A percentile compares a stretch with the other conserved stretches of the same genome.
These are phyloP conservation scores for Vigna mungo DNA, from an alignment of 306 rosid genomes.

Conservation along the genomic window DNA sequence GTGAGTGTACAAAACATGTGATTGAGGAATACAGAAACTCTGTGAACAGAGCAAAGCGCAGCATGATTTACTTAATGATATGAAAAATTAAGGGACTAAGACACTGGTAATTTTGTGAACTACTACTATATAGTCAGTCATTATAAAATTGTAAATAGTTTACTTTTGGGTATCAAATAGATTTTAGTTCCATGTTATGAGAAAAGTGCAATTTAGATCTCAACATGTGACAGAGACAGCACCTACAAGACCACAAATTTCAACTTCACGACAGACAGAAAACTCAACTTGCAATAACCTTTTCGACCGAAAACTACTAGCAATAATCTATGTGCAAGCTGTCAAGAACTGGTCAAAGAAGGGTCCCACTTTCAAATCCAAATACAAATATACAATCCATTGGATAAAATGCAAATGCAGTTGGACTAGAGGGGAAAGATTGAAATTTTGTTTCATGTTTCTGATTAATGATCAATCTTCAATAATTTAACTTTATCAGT, in stretches of 20 bases:
- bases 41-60: not conserved
- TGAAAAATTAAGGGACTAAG: not conserved
- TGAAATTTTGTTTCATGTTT: conserved; percentile 3
- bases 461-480: not conserved
- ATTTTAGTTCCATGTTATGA: not conserved
- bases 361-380: conserved; percentile 39
- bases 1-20: not conserved
- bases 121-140: not conserved
- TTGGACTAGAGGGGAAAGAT: conserved; percentile 1
- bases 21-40: not conserved
- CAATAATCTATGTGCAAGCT: conserved; percentile 4
- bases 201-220: not conserved
- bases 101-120: not conserved
- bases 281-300: conserved; percentile 28
- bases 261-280: not conserved
- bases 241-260: conserved; percentile 12
- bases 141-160: not conserved
- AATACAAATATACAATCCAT: conserved; percentile 30
- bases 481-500: too few relatives aligned
- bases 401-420: conserved; percentile 26
- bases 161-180: not conserved
- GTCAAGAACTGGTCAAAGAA: conserved; percentile 35
- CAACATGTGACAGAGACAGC: conserved; percentile 18
- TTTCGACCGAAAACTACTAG: conserved; percentile 1
- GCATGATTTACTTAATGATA: not conserved